Conservation (phyloP, 2,329 filamentous ascomycete genomes). For the Scedosporium minutisporum region DNA sequence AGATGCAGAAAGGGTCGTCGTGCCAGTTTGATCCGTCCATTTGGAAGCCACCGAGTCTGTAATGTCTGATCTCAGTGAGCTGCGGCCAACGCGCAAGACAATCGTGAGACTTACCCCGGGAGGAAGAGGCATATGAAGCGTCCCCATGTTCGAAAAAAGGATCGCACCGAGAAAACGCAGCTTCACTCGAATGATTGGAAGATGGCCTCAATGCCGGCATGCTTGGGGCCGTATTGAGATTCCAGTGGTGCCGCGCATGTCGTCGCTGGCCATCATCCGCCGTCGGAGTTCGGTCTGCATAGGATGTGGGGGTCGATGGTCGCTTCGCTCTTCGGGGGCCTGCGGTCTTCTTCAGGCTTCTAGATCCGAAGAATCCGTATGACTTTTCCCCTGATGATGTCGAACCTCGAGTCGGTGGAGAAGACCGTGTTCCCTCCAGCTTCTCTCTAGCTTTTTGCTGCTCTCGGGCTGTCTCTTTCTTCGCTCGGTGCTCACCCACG, state of each 20-base stretch:
- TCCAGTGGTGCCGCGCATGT: slow-evolving; percentile 5
- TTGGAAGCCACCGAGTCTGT: slow-evolving; percentile 35
- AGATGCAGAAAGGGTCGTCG: slow-evolving; percentile 22
- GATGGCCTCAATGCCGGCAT: background rate
- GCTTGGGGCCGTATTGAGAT: background rate
- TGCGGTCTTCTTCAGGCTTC: slow-evolving; percentile 24
- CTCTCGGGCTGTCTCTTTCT: slow-evolving; percentile 33
- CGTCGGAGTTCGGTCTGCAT: slow-evolving; percentile 1
- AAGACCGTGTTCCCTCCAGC: slow-evolving; percentile 20
- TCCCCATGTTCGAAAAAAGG: background rate
- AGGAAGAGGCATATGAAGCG: background rate
- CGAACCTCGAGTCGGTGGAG: slow-evolving; percentile 34
- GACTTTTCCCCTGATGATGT: slow-evolving; percentile 28
- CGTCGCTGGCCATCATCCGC: background rate
- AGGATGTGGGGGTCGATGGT: slow-evolving; percentile 10
- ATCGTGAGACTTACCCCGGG: background rate
- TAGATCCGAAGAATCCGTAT: slow-evolving; percentile 34
- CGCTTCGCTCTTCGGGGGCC: slow-evolving; percentile 12
- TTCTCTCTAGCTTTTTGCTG: slow-evolving; percentile 18
- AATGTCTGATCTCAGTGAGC: slow-evolving; percentile 12
- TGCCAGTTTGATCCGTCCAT: slow-evolving; percentile 28
- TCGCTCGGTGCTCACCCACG: slow-evolving; percentile 41
- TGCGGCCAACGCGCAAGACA: background rate
- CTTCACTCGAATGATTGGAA: background rate
- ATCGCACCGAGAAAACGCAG: background rate